Evolutionary conservation across 768 basidiomycete genomes (phyloP), one percentile per base, ranked within the genome.

Genomic region (Gyrodon lividus): DNA sequence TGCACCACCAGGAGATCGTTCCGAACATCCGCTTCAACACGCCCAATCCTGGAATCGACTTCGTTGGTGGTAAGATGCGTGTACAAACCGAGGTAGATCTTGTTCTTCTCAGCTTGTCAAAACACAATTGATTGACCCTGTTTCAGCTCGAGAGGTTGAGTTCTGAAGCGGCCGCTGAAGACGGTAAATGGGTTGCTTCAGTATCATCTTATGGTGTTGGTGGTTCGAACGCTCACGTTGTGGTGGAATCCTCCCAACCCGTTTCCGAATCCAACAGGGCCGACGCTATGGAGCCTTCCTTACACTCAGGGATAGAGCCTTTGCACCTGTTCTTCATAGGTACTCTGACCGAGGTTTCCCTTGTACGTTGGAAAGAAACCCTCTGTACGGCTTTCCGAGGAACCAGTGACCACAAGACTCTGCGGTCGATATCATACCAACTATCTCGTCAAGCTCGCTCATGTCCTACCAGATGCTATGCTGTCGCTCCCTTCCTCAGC

Each of bases 191-290:
- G 39, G 50, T 61, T 42, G 43, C 59, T 20, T 61, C 60, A 5
- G 34, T 61, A 10, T 61, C 60, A 6, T 54, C 57, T n/a, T 60
- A 59, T 30, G 60, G 60, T 44, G 57, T 62, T 34, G 60, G 60
- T 23, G 60, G 60, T 34, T 59, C 60, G 30, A 62, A 62, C 40
- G 60, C 58, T 8, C 60, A 62, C 35, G 43, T 59, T 24, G 56
- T 62, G 24, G 34, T 62, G 24, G 59, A 62, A 49, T 46, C 55
- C 3, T 56, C 52, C 39, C 39, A 48, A 26, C n/a, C 51, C 20
- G 44, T 43, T 13, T 44, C 16, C 16, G 38, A 48, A 12, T 39
- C 19, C 8, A 35, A 56, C n/a, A 22, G 22, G 26, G 24, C 54
- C 12, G 13, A 12, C 28, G 44, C 20, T 14, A 12, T 19, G 8